These are phyloP conservation scores for Cryomyces minteri DNA, from an alignment of 495 filamentous ascomycete species.

Conservation along the genomic window DNA sequence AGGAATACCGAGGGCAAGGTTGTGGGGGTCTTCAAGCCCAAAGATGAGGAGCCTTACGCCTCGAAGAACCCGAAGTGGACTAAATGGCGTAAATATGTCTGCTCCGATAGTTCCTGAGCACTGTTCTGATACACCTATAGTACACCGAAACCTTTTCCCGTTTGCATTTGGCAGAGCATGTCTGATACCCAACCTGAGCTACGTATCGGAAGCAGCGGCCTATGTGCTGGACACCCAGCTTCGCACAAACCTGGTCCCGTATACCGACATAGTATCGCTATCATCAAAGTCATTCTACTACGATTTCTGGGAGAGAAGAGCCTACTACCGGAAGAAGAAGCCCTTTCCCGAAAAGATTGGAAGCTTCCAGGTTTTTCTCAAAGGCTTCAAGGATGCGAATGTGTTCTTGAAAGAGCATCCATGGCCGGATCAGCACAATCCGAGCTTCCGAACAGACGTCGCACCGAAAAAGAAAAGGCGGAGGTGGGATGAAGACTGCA, in stretches of 20 bases:
- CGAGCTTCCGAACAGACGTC: conserved; percentile 54
- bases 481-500: conserved; percentile 73
- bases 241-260: conserved; percentile 81
- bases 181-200: conserved; percentile 96
- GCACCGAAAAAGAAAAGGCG: conserved; percentile 51
- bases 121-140: too few relatives aligned
- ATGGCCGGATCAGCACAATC: conserved; percentile 86
- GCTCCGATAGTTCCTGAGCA: too few relatives aligned
- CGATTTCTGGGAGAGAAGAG: conserved; percentile 87
- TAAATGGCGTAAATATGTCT: conserved; percentile 14
- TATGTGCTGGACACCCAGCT: conserved; percentile 86
- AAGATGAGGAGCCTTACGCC: conserved; percentile 94
- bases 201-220: conserved; percentile 93
- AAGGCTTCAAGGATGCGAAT: conserved; percentile 92
- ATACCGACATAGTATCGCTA: conserved; percentile 84
- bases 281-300: conserved; percentile 97
- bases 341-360: conserved; percentile 80
- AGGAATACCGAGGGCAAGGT: conserved; percentile 80
- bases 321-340: conserved; percentile 72
- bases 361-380: conserved; percentile 94
- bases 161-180: conserved; percentile 94
- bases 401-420: conserved; percentile 87
- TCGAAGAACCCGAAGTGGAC: conserved; percentile 26
- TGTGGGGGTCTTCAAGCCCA: conserved; percentile 96
- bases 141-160: conserved; percentile 52